These are phyloP conservation scores for Paecilomyces sp. DNA, from an alignment of 2,329 filamentous ascomycete genomes.

Conservation along the genomic window DNA sequence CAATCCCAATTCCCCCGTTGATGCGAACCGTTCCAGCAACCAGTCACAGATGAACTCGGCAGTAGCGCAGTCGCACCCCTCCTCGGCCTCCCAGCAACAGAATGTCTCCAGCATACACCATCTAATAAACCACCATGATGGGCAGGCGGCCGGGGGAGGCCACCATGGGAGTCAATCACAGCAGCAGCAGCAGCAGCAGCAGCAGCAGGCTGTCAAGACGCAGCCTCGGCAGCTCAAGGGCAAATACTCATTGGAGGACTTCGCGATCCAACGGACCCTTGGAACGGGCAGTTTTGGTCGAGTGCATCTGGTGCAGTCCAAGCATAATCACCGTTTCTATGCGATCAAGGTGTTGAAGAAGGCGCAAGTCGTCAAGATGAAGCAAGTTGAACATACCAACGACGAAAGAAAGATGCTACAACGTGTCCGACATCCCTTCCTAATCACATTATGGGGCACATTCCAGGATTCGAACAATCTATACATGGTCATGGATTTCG, in stretches of 20 bases:
- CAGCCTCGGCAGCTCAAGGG: constrained; percentile 39
- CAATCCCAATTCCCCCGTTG: constrained; percentile 55
- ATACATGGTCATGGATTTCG: constrained; percentile 99
- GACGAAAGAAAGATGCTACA: constrained; percentile 94
- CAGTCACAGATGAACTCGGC: constrained; percentile 28
- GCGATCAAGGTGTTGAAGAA: constrained; percentile 98
- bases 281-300: constrained; percentile 96
- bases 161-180: constrained; percentile 4
- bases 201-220: constrained; percentile 7
- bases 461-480: constrained; percentile 93
- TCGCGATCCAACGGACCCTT: constrained; percentile 80
- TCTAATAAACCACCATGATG: constrained; percentile 62
- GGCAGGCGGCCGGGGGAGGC: constrained; percentile 21
- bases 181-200: constrained; percentile 7
- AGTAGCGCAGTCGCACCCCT: constrained; percentile 24
- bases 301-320: constrained; percentile 93
- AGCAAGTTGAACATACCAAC: constrained; percentile 99
- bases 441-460: constrained; percentile 96
- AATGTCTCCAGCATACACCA: constrained; percentile 77
- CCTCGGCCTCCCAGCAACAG: constrained; percentile 38
- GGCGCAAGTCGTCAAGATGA: constrained; percentile 98
- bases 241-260: constrained; percentile 91
- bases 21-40: constrained; percentile 13
- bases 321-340: constrained; percentile 97
- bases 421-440: constrained; percentile 94